A percentile compares a stretch with the other conserved stretches of the same genome.
These are phyloP conservation scores for Apiospora sp. DNA, from an alignment of 2,329 filamentous ascomycete species.

Conservation along the genomic window DNA sequence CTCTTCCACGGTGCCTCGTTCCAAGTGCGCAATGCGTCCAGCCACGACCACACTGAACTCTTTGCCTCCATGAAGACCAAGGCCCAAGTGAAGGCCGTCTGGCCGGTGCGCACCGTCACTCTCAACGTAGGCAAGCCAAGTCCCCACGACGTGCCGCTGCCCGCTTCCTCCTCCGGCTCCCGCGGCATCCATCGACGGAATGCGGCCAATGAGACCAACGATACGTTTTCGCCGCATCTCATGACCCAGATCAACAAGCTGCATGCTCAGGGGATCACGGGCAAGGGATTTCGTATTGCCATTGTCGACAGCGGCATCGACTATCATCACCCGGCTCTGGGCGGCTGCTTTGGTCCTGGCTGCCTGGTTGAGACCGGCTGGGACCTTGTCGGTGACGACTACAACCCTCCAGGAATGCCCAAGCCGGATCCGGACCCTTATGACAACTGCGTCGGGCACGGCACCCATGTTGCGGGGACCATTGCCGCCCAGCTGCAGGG, in stretches of 20 bases:
- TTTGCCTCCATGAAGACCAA: slow-evolving; percentile 2
- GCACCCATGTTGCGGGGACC: slow-evolving; percentile 55
- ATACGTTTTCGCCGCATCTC: slow-evolving; percentile 26
- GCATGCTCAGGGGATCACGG: slow-evolving; percentile 25
- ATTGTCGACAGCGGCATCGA: slow-evolving; percentile 26
- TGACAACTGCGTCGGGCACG: slow-evolving; percentile 50
- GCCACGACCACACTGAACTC: background rate
- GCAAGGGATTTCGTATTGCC: slow-evolving; percentile 26
- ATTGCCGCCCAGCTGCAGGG: slow-evolving; percentile 38
- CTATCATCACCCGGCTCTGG: slow-evolving; percentile 15
- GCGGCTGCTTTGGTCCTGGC: slow-evolving; percentile 37
- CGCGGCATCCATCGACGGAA: background rate
- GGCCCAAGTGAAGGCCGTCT: slow-evolving; percentile 7
- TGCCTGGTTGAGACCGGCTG: slow-evolving; percentile 54
- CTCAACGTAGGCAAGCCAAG: slow-evolving; percentile 1
- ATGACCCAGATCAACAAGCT: slow-evolving; percentile 29
- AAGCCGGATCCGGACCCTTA: slow-evolving; percentile 49
- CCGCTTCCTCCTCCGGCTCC: background rate
- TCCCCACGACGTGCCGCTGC: background rate
- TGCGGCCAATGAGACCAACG: background rate
- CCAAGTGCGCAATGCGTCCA: slow-evolving; percentile 18
- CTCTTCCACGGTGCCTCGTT: slow-evolving; percentile 28
- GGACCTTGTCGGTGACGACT: slow-evolving; percentile 54
- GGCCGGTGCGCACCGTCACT: slow-evolving; percentile 23
- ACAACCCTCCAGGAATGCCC: slow-evolving; percentile 45